Conservation (phyloP, 2,329 filamentous ascomycete genomes). For the Beauveria scarabaeidicola region DNA sequence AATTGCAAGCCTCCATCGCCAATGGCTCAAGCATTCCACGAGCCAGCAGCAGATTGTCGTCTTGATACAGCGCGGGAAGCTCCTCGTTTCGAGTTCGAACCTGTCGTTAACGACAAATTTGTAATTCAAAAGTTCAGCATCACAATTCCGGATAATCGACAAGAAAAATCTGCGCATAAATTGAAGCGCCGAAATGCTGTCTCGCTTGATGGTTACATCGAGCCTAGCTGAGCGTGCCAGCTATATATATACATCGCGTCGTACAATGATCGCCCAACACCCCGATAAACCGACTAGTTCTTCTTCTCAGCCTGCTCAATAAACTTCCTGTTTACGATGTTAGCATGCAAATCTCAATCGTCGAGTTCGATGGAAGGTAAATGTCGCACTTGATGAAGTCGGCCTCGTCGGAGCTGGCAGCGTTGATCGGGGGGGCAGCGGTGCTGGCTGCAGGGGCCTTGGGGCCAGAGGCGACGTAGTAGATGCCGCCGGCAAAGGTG, state of each 20-base stretch:
- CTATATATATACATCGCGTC: slow-evolving; percentile 27
- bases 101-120: background rate
- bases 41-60: no score
- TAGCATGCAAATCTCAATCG: slow-evolving; percentile 14
- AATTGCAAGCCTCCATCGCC: background rate
- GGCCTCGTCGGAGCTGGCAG: slow-evolving; percentile 52
- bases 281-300: slow-evolving; percentile 22
- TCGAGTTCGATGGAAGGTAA: background rate
- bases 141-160: background rate
- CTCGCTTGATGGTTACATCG: background rate
- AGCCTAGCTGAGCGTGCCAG: slow-evolving; percentile 4
- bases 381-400: slow-evolving; percentile 54
- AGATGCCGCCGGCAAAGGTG: slow-evolving; percentile 41
- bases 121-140: background rate
- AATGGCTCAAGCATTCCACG: background rate
- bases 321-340: slow-evolving; percentile 27
- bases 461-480: slow-evolving; percentile 35
- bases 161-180: slow-evolving; percentile 5
- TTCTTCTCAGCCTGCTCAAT: slow-evolving; percentile 34
- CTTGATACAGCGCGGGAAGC: no score
- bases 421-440: slow-evolving; percentile 51
- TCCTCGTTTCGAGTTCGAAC: background rate
- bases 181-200: slow-evolving; percentile 9
- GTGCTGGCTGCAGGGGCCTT: slow-evolving; percentile 32
- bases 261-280: slow-evolving; percentile 19